A percentile compares a stretch with the other conserved stretches of the same genome.
Evolutionary conservation across 495 filamentous ascomycete genomes (phyloP).

Genomic region (Talaromyces wortmannii): DNA sequence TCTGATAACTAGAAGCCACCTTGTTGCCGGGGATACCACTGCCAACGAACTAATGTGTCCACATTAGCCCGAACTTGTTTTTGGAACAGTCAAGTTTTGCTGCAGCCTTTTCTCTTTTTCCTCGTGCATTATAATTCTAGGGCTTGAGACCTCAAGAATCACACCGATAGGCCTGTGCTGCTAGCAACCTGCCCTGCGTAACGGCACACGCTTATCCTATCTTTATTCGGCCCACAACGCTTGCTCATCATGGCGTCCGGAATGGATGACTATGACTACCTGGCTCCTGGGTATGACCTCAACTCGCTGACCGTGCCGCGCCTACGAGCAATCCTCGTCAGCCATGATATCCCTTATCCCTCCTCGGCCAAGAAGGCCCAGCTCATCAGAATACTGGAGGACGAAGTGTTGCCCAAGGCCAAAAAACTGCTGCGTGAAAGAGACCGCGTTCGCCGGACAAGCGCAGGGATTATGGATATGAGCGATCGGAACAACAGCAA

Average conservation of each 20-base stretch:
- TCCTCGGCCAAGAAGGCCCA: slow-evolving; percentile 83
- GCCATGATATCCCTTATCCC: slow-evolving; percentile 76
- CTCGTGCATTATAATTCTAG: no score
- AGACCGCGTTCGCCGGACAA: slow-evolving; percentile 69
- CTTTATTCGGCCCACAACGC: neutral
- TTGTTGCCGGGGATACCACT: slow-evolving; percentile 8
- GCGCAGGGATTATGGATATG: slow-evolving; percentile 79
- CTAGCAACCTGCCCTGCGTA: neutral
- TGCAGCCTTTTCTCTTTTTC: no score
- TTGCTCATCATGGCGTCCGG: slow-evolving; percentile 49
- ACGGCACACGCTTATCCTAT: neutral
- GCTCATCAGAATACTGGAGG: slow-evolving; percentile 75
- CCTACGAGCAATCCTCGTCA: slow-evolving; percentile 82
- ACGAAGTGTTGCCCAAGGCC: slow-evolving; percentile 70
- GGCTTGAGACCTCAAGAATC: no score
- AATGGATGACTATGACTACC: slow-evolving; percentile 67
- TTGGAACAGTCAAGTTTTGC: no score
- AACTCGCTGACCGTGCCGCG: slow-evolving; percentile 73
- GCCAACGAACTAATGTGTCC: neutral
- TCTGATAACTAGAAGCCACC: neutral
- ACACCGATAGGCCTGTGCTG: no score
- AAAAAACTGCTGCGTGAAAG: slow-evolving; percentile 66
- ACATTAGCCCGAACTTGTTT: neutral
- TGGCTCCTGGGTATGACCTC: slow-evolving; percentile 79
- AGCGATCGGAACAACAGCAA: slow-evolving; percentile 47